phyloP scores from a whole-genome alignment of 768 basidiomycete genomes.

The Phanerochaete carnosa region DNA sequence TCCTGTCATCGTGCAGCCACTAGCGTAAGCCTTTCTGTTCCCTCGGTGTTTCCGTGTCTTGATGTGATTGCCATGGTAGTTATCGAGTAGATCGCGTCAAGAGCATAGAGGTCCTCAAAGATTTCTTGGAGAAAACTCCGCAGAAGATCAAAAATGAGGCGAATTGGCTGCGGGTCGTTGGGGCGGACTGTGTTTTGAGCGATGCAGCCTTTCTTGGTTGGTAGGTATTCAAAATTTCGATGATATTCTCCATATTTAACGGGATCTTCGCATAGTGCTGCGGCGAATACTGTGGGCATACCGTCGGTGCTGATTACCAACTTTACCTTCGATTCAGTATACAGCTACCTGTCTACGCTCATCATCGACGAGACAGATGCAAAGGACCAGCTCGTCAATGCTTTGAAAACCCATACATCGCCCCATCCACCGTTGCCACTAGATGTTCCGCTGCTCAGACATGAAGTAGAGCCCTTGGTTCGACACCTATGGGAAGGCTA shows the following conservation, averaged over 20 bases:
- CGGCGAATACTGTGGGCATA: slow-evolving; percentile 59
- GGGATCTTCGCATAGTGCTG: slow-evolving; percentile 40
- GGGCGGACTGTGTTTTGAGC: slow-evolving; percentile 61
- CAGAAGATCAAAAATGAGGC: slow-evolving; percentile 50
- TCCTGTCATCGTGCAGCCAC: slow-evolving; percentile 76
- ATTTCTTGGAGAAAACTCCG: slow-evolving; percentile 57
- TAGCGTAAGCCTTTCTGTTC: slow-evolving; percentile 46
- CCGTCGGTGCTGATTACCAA: slow-evolving; percentile 76
- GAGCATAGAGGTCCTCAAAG: slow-evolving; percentile 59
- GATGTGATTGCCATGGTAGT: slow-evolving; percentile 28
- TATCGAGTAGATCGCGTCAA: slow-evolving; percentile 72
- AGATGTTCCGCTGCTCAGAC: slow-evolving; percentile 53
- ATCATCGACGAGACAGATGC: slow-evolving; percentile 37
- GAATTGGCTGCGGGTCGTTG: slow-evolving; percentile 50
- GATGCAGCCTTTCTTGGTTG: slow-evolving; percentile 80
- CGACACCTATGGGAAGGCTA: slow-evolving; percentile 64
- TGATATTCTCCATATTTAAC: background rate
- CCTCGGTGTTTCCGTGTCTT: background rate
- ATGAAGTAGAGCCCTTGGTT: slow-evolving; percentile 56
- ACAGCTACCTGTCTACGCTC: slow-evolving; percentile 66
- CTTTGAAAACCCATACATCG: background rate
- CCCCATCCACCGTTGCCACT: slow-evolving; percentile 29
- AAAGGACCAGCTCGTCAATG: background rate
- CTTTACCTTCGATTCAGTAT: slow-evolving; percentile 84
- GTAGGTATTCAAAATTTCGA: slow-evolving; percentile 33